These are phyloP conservation scores for Thinopyrum elongatum DNA, from an alignment of 176 grass and related monocot genomes.

Conservation along the genomic window DNA sequence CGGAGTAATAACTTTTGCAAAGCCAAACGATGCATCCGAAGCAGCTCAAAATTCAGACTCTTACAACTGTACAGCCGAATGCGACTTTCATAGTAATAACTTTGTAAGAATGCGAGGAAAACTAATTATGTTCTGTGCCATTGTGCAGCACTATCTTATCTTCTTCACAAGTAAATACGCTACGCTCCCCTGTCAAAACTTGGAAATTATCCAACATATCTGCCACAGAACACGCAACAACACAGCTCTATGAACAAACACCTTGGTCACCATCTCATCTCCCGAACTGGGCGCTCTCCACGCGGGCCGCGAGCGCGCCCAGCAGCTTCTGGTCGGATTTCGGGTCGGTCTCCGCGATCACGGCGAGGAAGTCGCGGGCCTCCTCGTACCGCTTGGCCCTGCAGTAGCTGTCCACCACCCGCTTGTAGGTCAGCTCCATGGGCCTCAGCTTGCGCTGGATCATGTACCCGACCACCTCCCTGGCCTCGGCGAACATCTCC, in stretches of 20 bases:
- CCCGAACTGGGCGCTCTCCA: slow-evolving; percentile 37
- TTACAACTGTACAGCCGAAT: neutral
- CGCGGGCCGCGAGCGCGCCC: neutral
- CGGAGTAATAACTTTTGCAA: neutral
- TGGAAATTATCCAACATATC: neutral
- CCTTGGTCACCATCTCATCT: neutral
- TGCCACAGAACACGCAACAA: neutral
- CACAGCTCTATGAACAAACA: neutral
- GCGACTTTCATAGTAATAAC: neutral
- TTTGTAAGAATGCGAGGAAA: neutral
- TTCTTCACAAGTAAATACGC: slow-evolving; percentile 1
- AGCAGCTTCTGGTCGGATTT: slow-evolving; percentile 36
- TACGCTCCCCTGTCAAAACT: slow-evolving; percentile 21
- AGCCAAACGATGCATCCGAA: neutral
- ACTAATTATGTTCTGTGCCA: neutral
- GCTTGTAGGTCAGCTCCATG: slow-evolving; percentile 71
- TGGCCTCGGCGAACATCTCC: slow-evolving; percentile 75
- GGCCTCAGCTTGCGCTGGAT: slow-evolving; percentile 69
- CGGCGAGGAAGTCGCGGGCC: slow-evolving; percentile 52
- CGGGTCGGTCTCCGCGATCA: slow-evolving; percentile 45
- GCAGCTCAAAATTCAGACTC: neutral
- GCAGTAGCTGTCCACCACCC: slow-evolving; percentile 68
- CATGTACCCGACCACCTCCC: slow-evolving; percentile 85
- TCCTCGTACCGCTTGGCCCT: slow-evolving; percentile 61
- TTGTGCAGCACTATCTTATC: neutral